Conservation (phyloP, 495 filamentous ascomycete species). For the Penicillium manginii region DNA sequence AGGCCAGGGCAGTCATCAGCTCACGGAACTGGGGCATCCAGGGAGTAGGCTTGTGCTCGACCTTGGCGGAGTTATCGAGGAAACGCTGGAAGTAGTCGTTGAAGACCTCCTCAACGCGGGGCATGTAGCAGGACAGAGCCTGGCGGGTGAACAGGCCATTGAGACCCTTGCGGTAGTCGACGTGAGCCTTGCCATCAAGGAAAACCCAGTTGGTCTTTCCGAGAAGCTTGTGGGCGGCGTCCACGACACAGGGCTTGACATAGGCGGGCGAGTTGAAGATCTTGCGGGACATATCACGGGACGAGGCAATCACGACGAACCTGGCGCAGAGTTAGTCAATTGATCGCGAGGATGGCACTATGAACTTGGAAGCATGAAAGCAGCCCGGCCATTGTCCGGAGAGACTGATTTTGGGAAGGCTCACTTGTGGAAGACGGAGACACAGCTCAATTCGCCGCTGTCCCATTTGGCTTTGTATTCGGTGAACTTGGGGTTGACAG, state of each 20-base stretch:
- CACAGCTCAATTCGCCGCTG: conserved; percentile 89
- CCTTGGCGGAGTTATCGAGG: conserved; percentile 68
- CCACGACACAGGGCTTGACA: conserved; percentile 97
- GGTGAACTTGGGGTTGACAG: conserved; percentile 87
- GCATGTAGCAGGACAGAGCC: conserved; percentile 85
- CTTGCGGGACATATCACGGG: conserved; percentile 93
- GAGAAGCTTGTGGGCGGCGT: conserved; percentile 92
- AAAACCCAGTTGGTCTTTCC: conserved; percentile 96
- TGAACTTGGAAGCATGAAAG: neutral
- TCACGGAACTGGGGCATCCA: conserved; percentile 96
- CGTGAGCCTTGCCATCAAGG: conserved; percentile 91
- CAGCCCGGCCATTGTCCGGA: neutral
- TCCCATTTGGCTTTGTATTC: conserved; percentile 91
- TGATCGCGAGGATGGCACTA: neutral
- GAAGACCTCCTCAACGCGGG: conserved; percentile 90
- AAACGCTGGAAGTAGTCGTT: conserved; percentile 82
- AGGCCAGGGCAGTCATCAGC: conserved; percentile 92
- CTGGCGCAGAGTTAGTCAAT: conserved; percentile 46
- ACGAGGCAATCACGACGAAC: conserved; percentile 97
- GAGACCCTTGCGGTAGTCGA: conserved; percentile 95
- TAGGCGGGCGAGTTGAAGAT: conserved; percentile 93
- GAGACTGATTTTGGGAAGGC: conserved; percentile 31
- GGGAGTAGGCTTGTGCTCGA: conserved; percentile 70
- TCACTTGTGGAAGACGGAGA: conserved; percentile 99
- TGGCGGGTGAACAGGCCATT: conserved; percentile 93